A percentile compares a stretch with the other conserved stretches of the same genome.
phyloP scores from a whole-genome alignment of 2,329 filamentous ascomycete genomes.

The Ophiostoma pallidulum region DNA sequence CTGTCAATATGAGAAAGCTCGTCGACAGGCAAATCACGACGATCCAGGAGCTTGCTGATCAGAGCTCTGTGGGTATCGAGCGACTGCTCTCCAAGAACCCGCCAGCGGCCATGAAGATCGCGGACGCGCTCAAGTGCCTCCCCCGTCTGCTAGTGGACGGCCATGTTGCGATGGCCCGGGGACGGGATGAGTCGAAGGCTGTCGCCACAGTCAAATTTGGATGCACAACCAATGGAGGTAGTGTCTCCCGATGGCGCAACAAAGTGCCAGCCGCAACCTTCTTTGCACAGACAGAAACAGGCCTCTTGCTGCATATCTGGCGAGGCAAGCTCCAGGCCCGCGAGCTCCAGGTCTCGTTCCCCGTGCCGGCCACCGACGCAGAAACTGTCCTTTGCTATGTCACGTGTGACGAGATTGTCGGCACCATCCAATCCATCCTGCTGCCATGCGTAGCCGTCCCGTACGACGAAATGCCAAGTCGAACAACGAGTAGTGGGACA shows the following conservation, averaged over 20 bases:
- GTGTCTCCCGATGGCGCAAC: slow-evolving; percentile 52
- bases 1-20: slow-evolving; percentile 65
- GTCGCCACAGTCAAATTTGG: slow-evolving; percentile 51
- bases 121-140: slow-evolving; percentile 58
- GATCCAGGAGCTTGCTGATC: slow-evolving; percentile 58
- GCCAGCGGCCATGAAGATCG: slow-evolving; percentile 66
- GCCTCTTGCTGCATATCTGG: slow-evolving; percentile 60
- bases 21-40: slow-evolving; percentile 59
- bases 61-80: slow-evolving; percentile 67
- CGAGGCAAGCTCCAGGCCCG: slow-evolving; percentile 50
- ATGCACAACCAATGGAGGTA: slow-evolving; percentile 59
- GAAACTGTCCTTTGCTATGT: slow-evolving; percentile 58
- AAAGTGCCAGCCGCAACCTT: slow-evolving; percentile 62
- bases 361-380: slow-evolving; percentile 41
- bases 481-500: too few relatives aligned
- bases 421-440: slow-evolving; percentile 34
- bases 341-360: slow-evolving; percentile 47
- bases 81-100: slow-evolving; percentile 67
- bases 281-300: slow-evolving; percentile 61
- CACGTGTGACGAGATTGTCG: slow-evolving; percentile 78
- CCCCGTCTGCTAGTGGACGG: slow-evolving; percentile 44
- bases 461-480: not conserved
- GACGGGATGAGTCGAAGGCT: slow-evolving; percentile 17
- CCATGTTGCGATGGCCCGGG: slow-evolving; percentile 9
- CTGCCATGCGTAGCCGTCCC: slow-evolving; percentile 9